Conservation (phyloP, 2,329 filamentous ascomycete genomes). For the Amauroascus niger region DNA sequence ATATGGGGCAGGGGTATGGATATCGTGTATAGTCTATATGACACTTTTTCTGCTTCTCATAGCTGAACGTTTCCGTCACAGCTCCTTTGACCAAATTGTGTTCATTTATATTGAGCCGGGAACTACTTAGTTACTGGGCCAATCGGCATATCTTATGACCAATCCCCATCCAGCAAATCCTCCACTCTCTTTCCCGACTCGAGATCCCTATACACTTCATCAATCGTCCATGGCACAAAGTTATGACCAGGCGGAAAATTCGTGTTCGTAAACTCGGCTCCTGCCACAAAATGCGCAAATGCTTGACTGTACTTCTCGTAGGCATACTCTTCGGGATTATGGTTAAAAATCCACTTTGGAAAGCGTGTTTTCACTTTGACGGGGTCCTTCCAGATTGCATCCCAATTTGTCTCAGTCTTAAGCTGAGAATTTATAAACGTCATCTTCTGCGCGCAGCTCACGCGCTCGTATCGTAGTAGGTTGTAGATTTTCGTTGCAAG, state of each 20-base stretch:
- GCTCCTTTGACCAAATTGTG: no score
- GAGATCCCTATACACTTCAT: background rate
- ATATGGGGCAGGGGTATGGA: background rate
- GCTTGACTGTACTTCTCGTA: background rate
- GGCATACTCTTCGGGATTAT: background rate
- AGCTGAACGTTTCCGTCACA: background rate
- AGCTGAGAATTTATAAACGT: background rate
- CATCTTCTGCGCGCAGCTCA: background rate
- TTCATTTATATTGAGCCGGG: no score
- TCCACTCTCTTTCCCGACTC: background rate
- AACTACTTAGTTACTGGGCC: no score
- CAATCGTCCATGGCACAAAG: background rate
- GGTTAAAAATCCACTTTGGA: background rate
- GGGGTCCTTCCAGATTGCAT: background rate
- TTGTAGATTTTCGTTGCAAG: background rate
- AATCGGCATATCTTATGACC: no score
- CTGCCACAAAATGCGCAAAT: background rate
- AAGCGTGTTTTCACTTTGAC: background rate
- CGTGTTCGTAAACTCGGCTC: background rate
- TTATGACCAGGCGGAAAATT: background rate
- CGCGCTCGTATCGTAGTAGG: background rate
- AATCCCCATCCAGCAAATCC: background rate
- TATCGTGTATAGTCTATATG: background rate
- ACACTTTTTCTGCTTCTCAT: background rate
- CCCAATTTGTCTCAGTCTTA: background rate